Conservation (phyloP, 2,329 filamentous ascomycete genomes). For the Aureobasidium sp. region DNA sequence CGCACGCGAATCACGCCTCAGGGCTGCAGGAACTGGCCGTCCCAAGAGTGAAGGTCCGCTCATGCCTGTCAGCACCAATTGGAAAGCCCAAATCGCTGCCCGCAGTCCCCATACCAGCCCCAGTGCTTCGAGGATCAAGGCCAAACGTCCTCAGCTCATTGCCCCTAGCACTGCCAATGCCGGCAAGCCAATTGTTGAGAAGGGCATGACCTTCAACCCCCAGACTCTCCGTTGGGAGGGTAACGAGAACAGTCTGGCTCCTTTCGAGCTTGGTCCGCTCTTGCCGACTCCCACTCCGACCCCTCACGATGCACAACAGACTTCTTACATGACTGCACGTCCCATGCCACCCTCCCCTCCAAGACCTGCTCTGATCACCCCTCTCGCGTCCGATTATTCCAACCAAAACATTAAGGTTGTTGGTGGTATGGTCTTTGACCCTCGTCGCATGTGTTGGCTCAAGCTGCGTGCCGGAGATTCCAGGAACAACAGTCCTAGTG, state of each 20-base stretch:
- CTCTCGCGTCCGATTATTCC: constrained; percentile 59
- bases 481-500: constrained; percentile 35
- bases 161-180: constrained; percentile 16
- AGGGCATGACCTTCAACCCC: constrained; percentile 96
- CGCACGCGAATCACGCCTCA: constrained; percentile 55
- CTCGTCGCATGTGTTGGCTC: constrained; percentile 94
- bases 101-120: constrained; percentile 46
- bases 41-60: constrained; percentile 12
- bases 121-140: constrained; percentile 42
- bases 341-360: constrained; percentile 34
- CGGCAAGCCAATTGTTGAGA: constrained; percentile 46
- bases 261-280: constrained; percentile 57
- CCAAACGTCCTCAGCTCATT: constrained; percentile 39
- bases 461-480: constrained; percentile 50
- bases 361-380: constrained; percentile 78
- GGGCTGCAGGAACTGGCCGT: constrained; percentile 20
- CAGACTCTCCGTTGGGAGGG: constrained; percentile 86
- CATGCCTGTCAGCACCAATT: constrained; percentile 41
- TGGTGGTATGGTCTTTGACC: constrained; percentile 98
- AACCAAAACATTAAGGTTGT: constrained; percentile 85
- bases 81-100: constrained; percentile 50
- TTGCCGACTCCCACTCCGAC: constrained; percentile 31
- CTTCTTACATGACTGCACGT: constrained; percentile 24
- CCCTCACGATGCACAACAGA: constrained; percentile 30
- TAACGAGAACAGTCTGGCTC: constrained; percentile 76